These are phyloP conservation scores for Pseudopyrenochaeta lycopersici DNA, from an alignment of 2,329 filamentous ascomycete genomes.

Conservation along the genomic window DNA sequence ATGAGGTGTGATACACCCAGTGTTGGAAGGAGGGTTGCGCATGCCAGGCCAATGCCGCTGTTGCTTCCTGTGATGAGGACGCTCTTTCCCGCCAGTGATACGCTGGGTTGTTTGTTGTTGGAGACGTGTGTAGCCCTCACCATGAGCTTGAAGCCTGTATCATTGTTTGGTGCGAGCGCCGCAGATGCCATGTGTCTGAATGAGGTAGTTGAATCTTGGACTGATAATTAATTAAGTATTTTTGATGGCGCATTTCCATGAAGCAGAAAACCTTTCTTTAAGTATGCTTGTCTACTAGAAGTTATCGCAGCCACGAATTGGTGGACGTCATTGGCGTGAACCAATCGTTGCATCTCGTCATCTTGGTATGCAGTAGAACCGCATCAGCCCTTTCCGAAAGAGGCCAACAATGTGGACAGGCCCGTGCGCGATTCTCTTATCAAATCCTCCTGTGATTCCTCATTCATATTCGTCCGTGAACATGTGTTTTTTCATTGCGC, in stretches of 20 bases:
- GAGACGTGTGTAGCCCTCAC: neutral
- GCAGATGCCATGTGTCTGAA: neutral
- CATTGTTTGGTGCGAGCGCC: neutral
- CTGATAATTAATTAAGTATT: too few relatives aligned
- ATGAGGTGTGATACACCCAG: conserved; percentile 29
- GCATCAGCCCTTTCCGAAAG: neutral
- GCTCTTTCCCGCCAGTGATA: neutral
- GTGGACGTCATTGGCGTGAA: too few relatives aligned
- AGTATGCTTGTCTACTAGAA: too few relatives aligned
- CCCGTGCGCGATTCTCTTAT: neutral
- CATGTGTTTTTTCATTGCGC: neutral
- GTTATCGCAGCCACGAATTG: too few relatives aligned
- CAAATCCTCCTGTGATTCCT: neutral
- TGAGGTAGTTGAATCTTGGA: neutral
- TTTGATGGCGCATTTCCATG: too few relatives aligned
- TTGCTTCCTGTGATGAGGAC: conserved; percentile 1
- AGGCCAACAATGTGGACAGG: neutral
- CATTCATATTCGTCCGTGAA: neutral
- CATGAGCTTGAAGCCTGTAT: neutral
- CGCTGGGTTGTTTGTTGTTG: neutral
- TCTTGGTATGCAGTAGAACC: too few relatives aligned
- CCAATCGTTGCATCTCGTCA: too few relatives aligned
- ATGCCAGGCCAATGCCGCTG: neutral
- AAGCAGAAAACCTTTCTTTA: too few relatives aligned
- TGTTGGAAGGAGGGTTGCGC: neutral